A percentile compares a stretch with the other conserved stretches of the same genome.
These are phyloP conservation scores for Plasmodium billcollinsi DNA, from an alignment of 169 alveolate species.

Conservation along the genomic window DNA sequence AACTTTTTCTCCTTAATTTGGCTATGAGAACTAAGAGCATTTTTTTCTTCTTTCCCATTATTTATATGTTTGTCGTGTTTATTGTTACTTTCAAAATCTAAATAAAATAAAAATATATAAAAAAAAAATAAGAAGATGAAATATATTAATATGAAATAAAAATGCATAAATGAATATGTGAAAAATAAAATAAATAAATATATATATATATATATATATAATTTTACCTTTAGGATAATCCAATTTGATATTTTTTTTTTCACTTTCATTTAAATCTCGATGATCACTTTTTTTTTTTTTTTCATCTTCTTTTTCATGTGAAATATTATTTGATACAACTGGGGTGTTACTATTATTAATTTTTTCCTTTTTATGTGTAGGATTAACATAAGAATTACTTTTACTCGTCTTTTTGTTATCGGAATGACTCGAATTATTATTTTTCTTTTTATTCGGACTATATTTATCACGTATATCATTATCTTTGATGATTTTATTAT, in stretches of 20 bases:
- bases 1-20: not conserved
- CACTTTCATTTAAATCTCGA: not conserved
- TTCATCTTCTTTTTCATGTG: not conserved
- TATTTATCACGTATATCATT: not conserved
- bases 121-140: too few species aligned
- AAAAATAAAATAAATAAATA: too few species aligned
- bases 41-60: not conserved
- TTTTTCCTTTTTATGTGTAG: not conserved
- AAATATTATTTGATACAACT: too few species aligned
- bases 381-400: not conserved
- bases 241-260: not conserved
- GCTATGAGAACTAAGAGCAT: not conserved
- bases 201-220: too few species aligned
- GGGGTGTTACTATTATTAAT: too few species aligned
- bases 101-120: not conserved
- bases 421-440: not conserved
- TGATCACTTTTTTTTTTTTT: not conserved
- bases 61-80: conserved; percentile 3
- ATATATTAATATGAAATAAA: too few species aligned
- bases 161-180: too few species aligned
- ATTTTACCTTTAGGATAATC: not conserved
- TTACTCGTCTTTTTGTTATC: not conserved
- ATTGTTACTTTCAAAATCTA: not conserved
- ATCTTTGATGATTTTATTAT: not conserved
- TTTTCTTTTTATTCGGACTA: not conserved